Conservation (phyloP, 163 green algal species). For the Chlorella variabilis region DNA sequence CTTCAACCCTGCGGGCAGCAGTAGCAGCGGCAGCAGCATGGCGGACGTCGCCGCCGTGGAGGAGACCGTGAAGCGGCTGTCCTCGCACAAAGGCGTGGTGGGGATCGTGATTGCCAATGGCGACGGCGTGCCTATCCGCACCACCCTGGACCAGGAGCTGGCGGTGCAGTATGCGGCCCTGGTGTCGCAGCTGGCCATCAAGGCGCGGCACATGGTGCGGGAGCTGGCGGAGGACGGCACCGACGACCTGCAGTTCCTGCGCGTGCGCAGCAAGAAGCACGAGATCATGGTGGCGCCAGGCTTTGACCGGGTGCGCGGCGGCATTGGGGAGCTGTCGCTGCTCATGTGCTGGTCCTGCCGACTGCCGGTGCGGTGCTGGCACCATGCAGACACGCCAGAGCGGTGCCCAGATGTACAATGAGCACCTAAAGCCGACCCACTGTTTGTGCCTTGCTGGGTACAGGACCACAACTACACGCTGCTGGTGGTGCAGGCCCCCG, state of each 20-base stretch:
- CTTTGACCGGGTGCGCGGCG: slow-evolving; percentile 42
- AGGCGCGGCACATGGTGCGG: slow-evolving; percentile 49
- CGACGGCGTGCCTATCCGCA: slow-evolving; percentile 70
- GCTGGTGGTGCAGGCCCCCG: slow-evolving; percentile 63
- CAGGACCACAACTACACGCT: slow-evolving; percentile 52
- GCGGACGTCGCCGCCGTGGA: slow-evolving; percentile 56
- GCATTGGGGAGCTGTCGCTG: not conserved
- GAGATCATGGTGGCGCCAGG: slow-evolving; percentile 69
- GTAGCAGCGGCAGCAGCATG: too few species aligned
- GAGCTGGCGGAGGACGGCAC: slow-evolving; percentile 40
- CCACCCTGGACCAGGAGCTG: slow-evolving; percentile 58
- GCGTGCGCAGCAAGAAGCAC: slow-evolving; percentile 66
- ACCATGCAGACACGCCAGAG: too few species aligned
- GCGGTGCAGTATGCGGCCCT: slow-evolving; percentile 56
- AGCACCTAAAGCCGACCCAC: too few species aligned
- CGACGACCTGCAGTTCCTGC: slow-evolving; percentile 66
- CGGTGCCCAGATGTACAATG: too few species aligned
- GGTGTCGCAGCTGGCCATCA: slow-evolving; percentile 45
- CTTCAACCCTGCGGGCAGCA: too few species aligned
- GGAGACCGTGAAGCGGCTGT: slow-evolving; percentile 61
- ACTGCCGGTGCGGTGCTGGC: too few species aligned
- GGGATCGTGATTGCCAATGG: slow-evolving; percentile 61
- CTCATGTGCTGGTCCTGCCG: too few species aligned
- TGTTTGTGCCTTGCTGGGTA: too few species aligned
- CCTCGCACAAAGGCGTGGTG: slow-evolving; percentile 57